These are phyloP conservation scores for Nepenthes gracilis DNA, from an alignment of 148 eudicot genomes.

Conservation along the genomic window DNA sequence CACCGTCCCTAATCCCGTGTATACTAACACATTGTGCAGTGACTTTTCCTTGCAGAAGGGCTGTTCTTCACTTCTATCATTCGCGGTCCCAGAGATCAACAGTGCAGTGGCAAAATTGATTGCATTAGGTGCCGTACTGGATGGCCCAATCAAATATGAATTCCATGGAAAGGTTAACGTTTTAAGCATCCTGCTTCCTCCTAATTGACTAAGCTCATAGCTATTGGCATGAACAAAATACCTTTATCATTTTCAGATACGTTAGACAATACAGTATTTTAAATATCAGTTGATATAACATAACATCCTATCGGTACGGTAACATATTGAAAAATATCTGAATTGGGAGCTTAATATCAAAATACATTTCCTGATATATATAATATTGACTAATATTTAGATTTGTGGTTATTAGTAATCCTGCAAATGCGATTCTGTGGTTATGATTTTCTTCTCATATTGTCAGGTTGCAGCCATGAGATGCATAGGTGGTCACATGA, in stretches of 20 bases:
- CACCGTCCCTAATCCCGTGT: background rate
- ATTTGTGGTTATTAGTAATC: background rate
- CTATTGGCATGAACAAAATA: no score
- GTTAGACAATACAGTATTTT: no score
- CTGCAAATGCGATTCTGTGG: background rate
- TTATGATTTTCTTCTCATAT: background rate
- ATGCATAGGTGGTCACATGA: slow-evolving; percentile 63
- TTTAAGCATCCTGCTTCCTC: background rate
- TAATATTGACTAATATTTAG: background rate
- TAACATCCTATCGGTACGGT: background rate
- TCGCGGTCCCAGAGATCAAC: slow-evolving; percentile 68
- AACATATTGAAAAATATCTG: background rate
- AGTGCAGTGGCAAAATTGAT: slow-evolving; percentile 54
- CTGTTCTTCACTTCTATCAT: slow-evolving; percentile 68
- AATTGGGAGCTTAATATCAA: no score
- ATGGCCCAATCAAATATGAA: slow-evolving; percentile 78
- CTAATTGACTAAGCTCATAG: no score
- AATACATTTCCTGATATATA: no score
- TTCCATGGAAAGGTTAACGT: slow-evolving; percentile 68
- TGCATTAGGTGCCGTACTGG: slow-evolving; percentile 78
- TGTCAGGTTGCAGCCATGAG: slow-evolving; percentile 65
- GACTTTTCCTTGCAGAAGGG: slow-evolving; percentile 41
- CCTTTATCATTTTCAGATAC: no score
- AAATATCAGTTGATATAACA: no score
- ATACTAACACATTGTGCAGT: slow-evolving; percentile 20